Percentiles rank a stretch among this genome's conserved stretches.
These are phyloP conservation scores for Diplotaxis tenuifolia DNA, from an alignment of 345 rosid genomes.

Conservation along the genomic window DNA sequence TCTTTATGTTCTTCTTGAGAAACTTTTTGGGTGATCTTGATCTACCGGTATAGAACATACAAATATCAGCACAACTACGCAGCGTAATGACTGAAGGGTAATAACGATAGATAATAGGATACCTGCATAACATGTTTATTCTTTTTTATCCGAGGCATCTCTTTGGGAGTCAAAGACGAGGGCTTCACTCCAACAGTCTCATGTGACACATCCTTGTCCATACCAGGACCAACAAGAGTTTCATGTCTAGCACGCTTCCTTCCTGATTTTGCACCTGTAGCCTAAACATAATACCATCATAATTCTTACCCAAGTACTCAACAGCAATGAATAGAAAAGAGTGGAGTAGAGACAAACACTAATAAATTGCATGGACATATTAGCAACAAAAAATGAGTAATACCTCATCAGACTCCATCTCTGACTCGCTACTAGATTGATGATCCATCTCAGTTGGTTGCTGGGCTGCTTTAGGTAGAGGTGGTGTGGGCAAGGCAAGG, in stretches of 20 bases:
- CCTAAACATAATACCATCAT: slow-evolving; percentile 41
- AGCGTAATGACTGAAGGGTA: background rate
- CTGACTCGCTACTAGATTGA: slow-evolving; percentile 80
- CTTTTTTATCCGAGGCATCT: slow-evolving; percentile 78
- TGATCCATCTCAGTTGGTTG: slow-evolving; percentile 48
- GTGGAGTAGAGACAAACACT: background rate
- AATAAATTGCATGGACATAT: background rate
- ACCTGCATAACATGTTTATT: slow-evolving; percentile 86
- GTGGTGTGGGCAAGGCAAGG: slow-evolving; percentile 90
- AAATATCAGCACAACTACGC: background rate
- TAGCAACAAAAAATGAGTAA: slow-evolving; percentile 1
- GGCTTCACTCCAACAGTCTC: slow-evolving; percentile 88
- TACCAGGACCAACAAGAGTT: slow-evolving; percentile 75
- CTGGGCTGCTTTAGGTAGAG: slow-evolving; percentile 60
- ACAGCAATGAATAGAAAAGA: background rate
- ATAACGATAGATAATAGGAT: background rate
- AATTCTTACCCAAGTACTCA: slow-evolving; percentile 5
- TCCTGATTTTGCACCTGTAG: slow-evolving; percentile 42
- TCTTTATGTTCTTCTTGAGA: slow-evolving; percentile 52
- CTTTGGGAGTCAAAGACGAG: slow-evolving; percentile 77
- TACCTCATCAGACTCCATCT: slow-evolving; percentile 93
- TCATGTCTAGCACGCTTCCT: slow-evolving; percentile 66
- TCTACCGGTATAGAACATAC: slow-evolving; percentile 41
- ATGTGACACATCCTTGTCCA: slow-evolving; percentile 65
- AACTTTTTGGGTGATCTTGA: slow-evolving; percentile 69